Base-by-base conservation (phyloP, 768 basidiomycete genomes). In the Polyporus arcularius region DNA sequence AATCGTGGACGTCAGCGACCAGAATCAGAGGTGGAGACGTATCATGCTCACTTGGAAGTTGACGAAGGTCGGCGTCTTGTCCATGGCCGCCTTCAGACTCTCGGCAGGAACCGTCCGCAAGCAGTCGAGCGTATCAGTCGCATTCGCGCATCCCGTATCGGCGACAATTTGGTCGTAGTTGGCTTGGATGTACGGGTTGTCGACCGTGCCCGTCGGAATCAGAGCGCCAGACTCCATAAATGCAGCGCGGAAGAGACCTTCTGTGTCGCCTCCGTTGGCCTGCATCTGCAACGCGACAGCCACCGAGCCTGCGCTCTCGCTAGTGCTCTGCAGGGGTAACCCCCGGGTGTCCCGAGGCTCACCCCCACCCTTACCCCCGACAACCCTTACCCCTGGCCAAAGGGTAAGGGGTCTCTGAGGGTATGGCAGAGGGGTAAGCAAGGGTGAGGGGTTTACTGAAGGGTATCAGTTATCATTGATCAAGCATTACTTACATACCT, bases 81-180 rank as follows among this genome's bases (percentile, higher is more conserved):
- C 72, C 59, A 78, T 61, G 0, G 77, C 77, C 1, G 50, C 55
- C 49, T 72, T 57, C n/a, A 79, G 62, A 4, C 56, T 57, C 0
- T 32, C 52, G 30, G 73, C 77, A 0, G 78, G 73, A 5, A 76
- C 74, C 4, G 57, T 63, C 11, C 80, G 75, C n/a, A 84, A 68
- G 61, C 82, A 83, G 0, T 62, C 65, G 0, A 83, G 67, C 0
- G 75, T 79, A 58, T 80, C 76, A 0, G 38, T 31, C 4, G 71
- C 42, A 2, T 60, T 45, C 0, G 68, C 18, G 57, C 82, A 83
- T 4, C 76, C 76, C 0, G 76, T 74, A 4, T 72, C 65, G 7
- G 53, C 31, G 1, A 78, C 80, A 16, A 83, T 68, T 0, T 57
- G 53, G 63, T 82, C 79, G 53, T 79, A 83, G 11, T 46, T 55